Base-by-base conservation (phyloP, 2,329 filamentous ascomycete genomes). In the Colletotrichum sp. region DNA sequence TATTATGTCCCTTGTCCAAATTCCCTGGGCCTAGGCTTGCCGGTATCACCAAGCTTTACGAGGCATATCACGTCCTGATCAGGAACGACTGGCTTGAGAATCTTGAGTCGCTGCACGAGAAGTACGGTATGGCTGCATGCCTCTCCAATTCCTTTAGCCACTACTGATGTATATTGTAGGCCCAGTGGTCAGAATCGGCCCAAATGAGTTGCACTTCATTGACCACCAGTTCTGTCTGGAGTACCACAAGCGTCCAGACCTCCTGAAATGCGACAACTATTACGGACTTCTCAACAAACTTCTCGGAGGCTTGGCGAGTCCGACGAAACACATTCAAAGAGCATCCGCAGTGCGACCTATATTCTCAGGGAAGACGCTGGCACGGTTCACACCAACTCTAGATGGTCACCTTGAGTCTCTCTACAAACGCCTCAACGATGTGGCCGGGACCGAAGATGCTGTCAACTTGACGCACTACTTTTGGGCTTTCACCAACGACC, bases 401-500 rank as follows among this genome's bases (percentile, higher is more conserved):
- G 72, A 75, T 28, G 26, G 55, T 3, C 59, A 77, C 6, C 44
- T 77, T 15, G 76, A 76, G 8, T 67, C 63, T 5, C 21, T 77
- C 6, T 63, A 73, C 8, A 24, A 44, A 5, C 72, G 63, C 2
- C 52, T 77, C 21, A 24, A 44, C 16, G 57, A 68, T 44, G 76
- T 65, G 10, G 26, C 68, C 10, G 15, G 12, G 3, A 10, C 49
- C 8, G 13, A 21, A 1, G 49, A 60, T 5, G 59, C 8, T 4
- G 60, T 69, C 49, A 77, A 77, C 24, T 16, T 75, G 28, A 77
- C 76, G 8, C 49, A 76, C 30, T 69, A 69, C 4, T 34, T 77
- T 3, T 77, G 76, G 78, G 78, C 78, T 21, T 79, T 71, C 60
- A 79, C 78, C 6, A 79, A 71, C 55, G 78, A 79, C n/a, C 32